Percentiles rank a stretch among this genome's conserved stretches.
Conservation (phyloP, 768 basidiomycete species). For the Leccinum barrowsii region DNA sequence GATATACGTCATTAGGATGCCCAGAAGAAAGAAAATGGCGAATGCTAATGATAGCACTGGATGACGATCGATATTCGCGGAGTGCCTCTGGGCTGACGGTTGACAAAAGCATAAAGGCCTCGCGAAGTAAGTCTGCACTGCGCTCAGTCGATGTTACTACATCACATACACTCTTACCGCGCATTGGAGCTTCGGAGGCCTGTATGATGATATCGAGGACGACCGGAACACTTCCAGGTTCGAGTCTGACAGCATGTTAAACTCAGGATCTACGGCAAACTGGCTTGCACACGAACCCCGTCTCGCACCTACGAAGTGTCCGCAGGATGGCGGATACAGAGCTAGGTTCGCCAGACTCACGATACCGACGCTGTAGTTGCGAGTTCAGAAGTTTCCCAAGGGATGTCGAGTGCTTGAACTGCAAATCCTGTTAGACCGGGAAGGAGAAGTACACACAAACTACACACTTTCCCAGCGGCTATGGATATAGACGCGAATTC, state of each 20-base stretch:
- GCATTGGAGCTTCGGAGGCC: conserved; percentile 19
- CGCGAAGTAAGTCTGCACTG: conserved; percentile 29
- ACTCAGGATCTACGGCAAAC: background rate
- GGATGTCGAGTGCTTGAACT: conserved; percentile 24
- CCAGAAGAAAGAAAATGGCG: conserved; percentile 55
- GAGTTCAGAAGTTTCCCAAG: conserved; percentile 23
- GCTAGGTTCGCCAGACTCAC: conserved; percentile 4
- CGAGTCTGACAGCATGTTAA: conserved; percentile 21
- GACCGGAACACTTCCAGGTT: conserved; percentile 14
- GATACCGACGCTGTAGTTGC: conserved; percentile 14
- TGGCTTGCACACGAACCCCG: conserved; percentile 17
- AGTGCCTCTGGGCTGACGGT: conserved; percentile 21
- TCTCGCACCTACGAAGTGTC: conserved; percentile 20
- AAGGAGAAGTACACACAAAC: background rate
- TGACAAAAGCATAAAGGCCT: conserved; percentile 33
- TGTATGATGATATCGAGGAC: conserved; percentile 26
- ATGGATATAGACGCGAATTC: conserved; percentile 8
- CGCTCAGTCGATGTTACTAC: conserved; percentile 14
- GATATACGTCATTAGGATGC: conserved; percentile 57
- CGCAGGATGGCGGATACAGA: conserved; percentile 18
- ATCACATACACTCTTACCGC: conserved; percentile 20
- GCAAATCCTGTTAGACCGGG: conserved; percentile 5
- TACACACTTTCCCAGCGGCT: conserved; percentile 23
- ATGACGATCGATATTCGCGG: conserved; percentile 12
- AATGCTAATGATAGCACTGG: conserved; percentile 42